These are phyloP conservation scores for Geoglossum cookeanum DNA, from an alignment of 2,329 filamentous ascomycete genomes.

Conservation along the genomic window DNA sequence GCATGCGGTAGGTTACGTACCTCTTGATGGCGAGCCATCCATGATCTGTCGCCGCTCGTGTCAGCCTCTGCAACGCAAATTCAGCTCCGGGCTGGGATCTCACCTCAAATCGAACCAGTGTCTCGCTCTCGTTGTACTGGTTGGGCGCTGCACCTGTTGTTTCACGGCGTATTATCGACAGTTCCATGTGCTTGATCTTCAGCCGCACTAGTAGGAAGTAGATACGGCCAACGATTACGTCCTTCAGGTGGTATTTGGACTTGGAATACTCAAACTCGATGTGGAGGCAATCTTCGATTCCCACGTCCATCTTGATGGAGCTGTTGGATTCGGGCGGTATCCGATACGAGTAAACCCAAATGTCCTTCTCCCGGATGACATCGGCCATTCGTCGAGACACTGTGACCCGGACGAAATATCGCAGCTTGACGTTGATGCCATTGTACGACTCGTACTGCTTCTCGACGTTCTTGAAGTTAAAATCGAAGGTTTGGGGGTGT, in stretches of 20 bases:
- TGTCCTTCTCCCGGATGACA: constrained; percentile 95
- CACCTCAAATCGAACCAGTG: constrained; percentile 87
- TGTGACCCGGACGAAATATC: constrained; percentile 94
- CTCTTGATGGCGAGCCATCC: constrained; percentile 95
- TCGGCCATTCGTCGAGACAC: constrained; percentile 95
- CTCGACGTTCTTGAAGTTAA: constrained; percentile 99
- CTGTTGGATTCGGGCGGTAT: constrained; percentile 96
- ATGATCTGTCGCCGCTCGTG: constrained; percentile 49
- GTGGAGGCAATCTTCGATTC: constrained; percentile 96
- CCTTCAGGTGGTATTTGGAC: constrained; percentile 96
- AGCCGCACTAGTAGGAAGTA: constrained; percentile 93
- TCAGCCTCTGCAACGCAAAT: constrained; percentile 1
- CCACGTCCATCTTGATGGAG: constrained; percentile 99
- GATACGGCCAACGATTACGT: constrained; percentile 95
- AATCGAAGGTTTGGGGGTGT: constrained; percentile 95
- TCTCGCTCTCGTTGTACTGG: constrained; percentile 99
- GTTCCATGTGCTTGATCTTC: constrained; percentile 99
- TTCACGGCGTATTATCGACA: constrained; percentile 91
- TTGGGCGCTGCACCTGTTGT: constrained; percentile 93
- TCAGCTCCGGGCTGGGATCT: constrained; percentile 10
- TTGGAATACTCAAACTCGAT: constrained; percentile 99
- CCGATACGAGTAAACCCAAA: constrained; percentile 98
- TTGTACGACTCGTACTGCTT: constrained; percentile 99
- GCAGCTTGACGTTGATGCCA: constrained; percentile 97
- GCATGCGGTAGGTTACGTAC: constrained; percentile 22